Evolutionary conservation across 202 grass and related monocot species (phyloP).

Genomic region (Alloteropsis angusta): DNA sequence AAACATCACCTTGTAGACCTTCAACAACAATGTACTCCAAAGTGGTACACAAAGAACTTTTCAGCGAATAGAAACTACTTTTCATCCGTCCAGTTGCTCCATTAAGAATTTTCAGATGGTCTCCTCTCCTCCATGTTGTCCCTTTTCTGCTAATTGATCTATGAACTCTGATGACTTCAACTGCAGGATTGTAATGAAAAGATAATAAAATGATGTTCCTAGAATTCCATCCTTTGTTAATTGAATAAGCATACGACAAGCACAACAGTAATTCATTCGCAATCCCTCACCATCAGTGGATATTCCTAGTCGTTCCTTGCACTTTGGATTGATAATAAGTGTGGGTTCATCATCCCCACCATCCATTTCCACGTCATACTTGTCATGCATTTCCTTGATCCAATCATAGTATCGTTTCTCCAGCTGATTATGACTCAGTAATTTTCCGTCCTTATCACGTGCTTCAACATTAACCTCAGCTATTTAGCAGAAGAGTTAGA

Average conservation of each 20-base stretch:
- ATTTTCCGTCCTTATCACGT: conserved; percentile 13
- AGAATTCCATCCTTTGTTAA: not conserved
- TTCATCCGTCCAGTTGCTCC: conserved; percentile 22
- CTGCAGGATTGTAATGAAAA: not conserved
- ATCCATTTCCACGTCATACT: conserved; percentile 47
- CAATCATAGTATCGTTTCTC: conserved; percentile 39
- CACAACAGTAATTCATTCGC: not conserved
- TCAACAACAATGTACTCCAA: conserved; percentile 46
- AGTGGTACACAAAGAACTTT: conserved; percentile 33
- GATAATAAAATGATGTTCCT: not conserved
- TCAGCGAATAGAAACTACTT: not conserved
- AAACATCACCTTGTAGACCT: conserved; percentile 44
- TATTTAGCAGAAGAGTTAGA: not conserved
- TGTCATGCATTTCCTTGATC: conserved; percentile 46
- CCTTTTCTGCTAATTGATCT: conserved; percentile 36
- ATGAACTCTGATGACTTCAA: conserved; percentile 38
- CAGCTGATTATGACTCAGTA: conserved; percentile 17
- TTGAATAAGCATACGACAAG: not conserved
- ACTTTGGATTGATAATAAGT: conserved; percentile 31
- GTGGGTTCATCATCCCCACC: conserved; percentile 28
- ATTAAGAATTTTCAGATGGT: conserved; percentile 35
- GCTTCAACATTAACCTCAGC: conserved; percentile 26
- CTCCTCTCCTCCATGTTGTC: conserved; percentile 33
- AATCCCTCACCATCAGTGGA: conserved; percentile 36
- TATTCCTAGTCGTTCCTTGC: conserved; percentile 43